phyloP scores from a whole-genome alignment of 768 basidiomycete species.

The Suillus subaureus region DNA sequence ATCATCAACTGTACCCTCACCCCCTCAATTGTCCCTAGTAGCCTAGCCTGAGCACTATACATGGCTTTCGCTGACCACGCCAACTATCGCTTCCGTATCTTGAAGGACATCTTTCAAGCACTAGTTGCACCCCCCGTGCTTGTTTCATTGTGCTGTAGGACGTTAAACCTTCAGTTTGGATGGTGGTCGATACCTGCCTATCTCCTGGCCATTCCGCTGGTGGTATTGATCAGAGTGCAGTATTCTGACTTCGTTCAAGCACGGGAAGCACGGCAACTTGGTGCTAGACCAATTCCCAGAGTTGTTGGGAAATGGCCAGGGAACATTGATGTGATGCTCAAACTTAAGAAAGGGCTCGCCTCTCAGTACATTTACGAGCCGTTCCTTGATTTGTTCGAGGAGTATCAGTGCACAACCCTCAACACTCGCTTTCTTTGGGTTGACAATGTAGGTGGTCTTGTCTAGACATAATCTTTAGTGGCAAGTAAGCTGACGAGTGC shows the following conservation, averaged over 20 bases:
- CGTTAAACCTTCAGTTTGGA: slow-evolving; percentile 36
- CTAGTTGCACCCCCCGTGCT: slow-evolving; percentile 43
- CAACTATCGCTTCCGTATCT: slow-evolving; percentile 51
- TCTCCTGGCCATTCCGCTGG: slow-evolving; percentile 43
- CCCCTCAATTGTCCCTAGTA: not conserved
- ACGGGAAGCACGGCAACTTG: slow-evolving; percentile 48
- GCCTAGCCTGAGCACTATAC: not conserved
- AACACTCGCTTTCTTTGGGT: slow-evolving; percentile 71
- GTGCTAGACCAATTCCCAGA: slow-evolving; percentile 54
- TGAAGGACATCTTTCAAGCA: slow-evolving; percentile 46
- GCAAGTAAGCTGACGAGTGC: not conserved
- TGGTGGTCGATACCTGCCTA: slow-evolving; percentile 40
- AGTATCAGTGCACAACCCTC: slow-evolving; percentile 70
- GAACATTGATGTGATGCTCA: slow-evolving; percentile 70
- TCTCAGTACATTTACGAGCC: slow-evolving; percentile 64
- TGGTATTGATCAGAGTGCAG: slow-evolving; percentile 38
- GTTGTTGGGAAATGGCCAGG: slow-evolving; percentile 76
- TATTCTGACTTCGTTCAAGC: slow-evolving; percentile 40
- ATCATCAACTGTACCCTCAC: not conserved
- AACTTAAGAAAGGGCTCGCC: slow-evolving; percentile 55
- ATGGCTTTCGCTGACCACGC: slow-evolving; percentile 11
- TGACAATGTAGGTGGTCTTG: slow-evolving; percentile 54
- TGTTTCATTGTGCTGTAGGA: slow-evolving; percentile 33
- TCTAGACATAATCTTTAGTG: not conserved
- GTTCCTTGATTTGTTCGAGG: slow-evolving; percentile 66